Percentiles rank a stretch among this genome's conserved stretches.
Evolutionary conservation across 345 rosid genomes (phyloP).

Genomic region (Melaleuca quinquenervia): DNA sequence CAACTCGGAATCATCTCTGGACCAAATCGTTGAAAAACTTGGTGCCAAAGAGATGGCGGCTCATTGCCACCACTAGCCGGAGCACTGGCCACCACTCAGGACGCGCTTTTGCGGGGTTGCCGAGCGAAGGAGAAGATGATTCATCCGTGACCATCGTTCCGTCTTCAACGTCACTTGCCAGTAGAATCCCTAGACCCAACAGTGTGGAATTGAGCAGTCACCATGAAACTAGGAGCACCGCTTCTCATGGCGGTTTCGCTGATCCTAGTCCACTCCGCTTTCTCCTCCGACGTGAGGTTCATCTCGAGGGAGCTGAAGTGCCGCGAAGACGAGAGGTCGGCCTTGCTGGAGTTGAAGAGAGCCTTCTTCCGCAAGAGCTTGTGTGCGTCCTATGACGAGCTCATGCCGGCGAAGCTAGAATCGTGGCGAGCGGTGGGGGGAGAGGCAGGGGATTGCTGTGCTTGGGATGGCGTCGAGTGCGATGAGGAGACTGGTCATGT

Average conservation of each 20-base stretch:
- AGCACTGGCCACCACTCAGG: too few relatives aligned
- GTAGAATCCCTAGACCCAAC: neutral
- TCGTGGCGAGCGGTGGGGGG: neutral
- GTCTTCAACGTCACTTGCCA: neutral
- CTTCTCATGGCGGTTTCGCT: neutral
- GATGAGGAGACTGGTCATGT: constrained; percentile 6
- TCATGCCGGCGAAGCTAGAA: neutral
- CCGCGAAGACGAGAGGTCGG: neutral
- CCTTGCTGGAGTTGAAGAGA: neutral
- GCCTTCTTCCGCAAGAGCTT: neutral
- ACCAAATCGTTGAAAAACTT: neutral
- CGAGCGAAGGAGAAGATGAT: too few relatives aligned
- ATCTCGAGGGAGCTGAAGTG: neutral
- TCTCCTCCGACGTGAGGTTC: neutral
- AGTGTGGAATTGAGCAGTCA: neutral
- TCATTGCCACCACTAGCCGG: too few relatives aligned
- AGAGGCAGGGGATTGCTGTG: neutral
- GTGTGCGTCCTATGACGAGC: neutral
- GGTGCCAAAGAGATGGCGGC: neutral
- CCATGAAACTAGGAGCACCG: neutral
- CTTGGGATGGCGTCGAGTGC: constrained; percentile 2
- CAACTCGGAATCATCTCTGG: neutral
- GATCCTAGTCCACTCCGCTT: neutral
- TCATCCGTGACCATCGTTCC: neutral
- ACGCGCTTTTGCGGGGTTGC: too few relatives aligned